A percentile compares a stretch with the other conserved stretches of the same genome.
phyloP scores from a whole-genome alignment of 495 filamentous ascomycete genomes.

The Penicillium canescens region DNA sequence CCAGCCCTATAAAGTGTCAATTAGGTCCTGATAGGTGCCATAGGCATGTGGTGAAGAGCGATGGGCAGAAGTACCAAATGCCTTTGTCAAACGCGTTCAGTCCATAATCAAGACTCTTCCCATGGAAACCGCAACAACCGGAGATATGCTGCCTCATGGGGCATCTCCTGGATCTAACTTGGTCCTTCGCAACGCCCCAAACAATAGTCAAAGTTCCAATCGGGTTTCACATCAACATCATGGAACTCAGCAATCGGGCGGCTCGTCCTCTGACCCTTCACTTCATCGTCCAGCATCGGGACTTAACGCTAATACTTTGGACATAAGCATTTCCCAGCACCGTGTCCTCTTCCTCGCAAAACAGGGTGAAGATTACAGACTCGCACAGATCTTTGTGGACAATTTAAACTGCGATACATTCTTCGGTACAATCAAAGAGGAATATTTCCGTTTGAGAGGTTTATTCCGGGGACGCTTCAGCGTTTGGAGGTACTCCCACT shows the following conservation, averaged over 20 bases:
- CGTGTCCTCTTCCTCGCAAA: slow-evolving; percentile 2
- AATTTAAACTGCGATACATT: background rate
- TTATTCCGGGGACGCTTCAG: background rate
- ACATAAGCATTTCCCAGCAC: background rate
- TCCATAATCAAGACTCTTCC: background rate
- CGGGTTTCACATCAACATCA: background rate
- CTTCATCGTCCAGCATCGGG: background rate
- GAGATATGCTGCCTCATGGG: background rate
- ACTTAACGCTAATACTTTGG: background rate
- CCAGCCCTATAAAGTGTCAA: background rate
- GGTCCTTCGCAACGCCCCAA: background rate
- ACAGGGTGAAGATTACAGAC: slow-evolving; percentile 1
- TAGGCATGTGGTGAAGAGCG: background rate
- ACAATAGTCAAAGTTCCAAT: background rate
- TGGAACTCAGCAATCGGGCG: no score
- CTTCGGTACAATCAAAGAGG: background rate
- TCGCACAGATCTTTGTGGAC: background rate
- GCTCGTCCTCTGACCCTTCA: background rate
- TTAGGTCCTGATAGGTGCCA: background rate
- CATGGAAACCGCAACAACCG: background rate
- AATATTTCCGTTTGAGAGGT: background rate
- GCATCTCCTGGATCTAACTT: no score
- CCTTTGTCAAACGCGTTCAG: background rate
- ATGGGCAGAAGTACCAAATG: background rate
- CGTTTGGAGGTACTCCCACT: slow-evolving; percentile 1